Base-by-base conservation (phyloP, 2,329 filamentous ascomycete species). In the Microdochium paspali region DNA sequence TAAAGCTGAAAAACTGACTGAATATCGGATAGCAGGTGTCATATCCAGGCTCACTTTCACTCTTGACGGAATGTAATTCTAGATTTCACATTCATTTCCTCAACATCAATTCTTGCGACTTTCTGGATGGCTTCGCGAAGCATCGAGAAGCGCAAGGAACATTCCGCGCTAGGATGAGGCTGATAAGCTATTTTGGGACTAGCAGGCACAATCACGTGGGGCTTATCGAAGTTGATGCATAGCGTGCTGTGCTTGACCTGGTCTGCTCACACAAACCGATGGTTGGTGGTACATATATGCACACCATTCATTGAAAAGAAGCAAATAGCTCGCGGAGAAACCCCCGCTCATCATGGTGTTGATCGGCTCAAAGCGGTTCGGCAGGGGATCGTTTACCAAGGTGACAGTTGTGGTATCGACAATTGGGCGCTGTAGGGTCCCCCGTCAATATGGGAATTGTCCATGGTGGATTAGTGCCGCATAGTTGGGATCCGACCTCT, bases 161-260 rank as follows among this genome's bases (percentile, higher is more conserved):
- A 20, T 40, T 40, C 35, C 35, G 18, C 35, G 18, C 35, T 40
- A 40, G 15, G n/a, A 12, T 7, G 18, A 12, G 23, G 6, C 12
- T 31, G 47, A 46, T 49, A 49, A 46, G 47, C 44, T 18, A 13
- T 26, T 46, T 40, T 12, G 10, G 45, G 45, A 40, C 45, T 46
- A 40, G 45, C 18, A n/a, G n/a, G 4, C 32, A 48, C 24, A 44
- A 47, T 47, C 46, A 47, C 46, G 46, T 47, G 46, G 28, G 13
- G 35, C 44, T 45, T 45, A 45, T 45, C 35, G 31, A n/a, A 35
- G 31, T n/a, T 35, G 26, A 9, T 30, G 26, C 15, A 30, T 30
- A 9, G 26, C 26, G 26, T 35, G 10, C 26, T 28, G 26, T 28
- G 13, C 26, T 28, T 13, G n/a, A n/a, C n/a, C n/a, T n/a, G n/a